Base-by-base conservation (phyloP, 192 early-diverging fungal genomes). In the Physocladia obscura region DNA sequence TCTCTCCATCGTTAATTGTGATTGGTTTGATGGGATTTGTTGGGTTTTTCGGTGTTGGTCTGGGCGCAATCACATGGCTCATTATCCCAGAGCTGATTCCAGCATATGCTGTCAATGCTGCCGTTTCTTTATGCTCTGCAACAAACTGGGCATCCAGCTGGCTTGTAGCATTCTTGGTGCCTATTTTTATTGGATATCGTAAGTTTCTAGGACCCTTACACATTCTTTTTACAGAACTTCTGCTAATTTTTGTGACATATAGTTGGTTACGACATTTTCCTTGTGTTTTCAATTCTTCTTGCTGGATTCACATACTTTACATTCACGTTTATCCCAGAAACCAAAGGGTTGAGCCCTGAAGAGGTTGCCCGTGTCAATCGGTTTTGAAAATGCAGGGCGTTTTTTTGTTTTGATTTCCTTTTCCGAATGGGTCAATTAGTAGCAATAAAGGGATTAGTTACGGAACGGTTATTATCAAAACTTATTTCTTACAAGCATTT, bases 31-130 rank as follows among this genome's bases (percentile, higher is more conserved):
- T 94, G 65, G 87, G 79, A 17, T 89, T 92, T 79, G 92, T 93
- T 17, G 91, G 86, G 29, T 81, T 79, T 62, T 96, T 89, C 82
- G 91, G 84, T 8, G 80, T 90, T 64, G 94, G 84, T 44, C 73
- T 87, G 5, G 94, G 94, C 2, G 89, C 91, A n/a, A 91, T 96
- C 57, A 91, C 94, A 1, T 96, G 92, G 91, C 74, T 92, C 29
- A 81, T 91, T 32, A 79, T 89, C 0, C 88, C 90, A 19, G 92
- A 94, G 64, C 80, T 92, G 61, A 77, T 89, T 13, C 92, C 94
- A 0, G 81, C 84, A 4, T 90, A 90, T 62, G 91, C 90, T 0
- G 81, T 89, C 38, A 88, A 89, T 0, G 73, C 89, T 11, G 87
- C 90, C 31, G 86, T 88, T 0, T 82, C 88, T 4, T 72, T 92